These are phyloP conservation scores for Myriosclerotinia duriaeana DNA, from an alignment of 2,329 filamentous ascomycete species.

Conservation along the genomic window DNA sequence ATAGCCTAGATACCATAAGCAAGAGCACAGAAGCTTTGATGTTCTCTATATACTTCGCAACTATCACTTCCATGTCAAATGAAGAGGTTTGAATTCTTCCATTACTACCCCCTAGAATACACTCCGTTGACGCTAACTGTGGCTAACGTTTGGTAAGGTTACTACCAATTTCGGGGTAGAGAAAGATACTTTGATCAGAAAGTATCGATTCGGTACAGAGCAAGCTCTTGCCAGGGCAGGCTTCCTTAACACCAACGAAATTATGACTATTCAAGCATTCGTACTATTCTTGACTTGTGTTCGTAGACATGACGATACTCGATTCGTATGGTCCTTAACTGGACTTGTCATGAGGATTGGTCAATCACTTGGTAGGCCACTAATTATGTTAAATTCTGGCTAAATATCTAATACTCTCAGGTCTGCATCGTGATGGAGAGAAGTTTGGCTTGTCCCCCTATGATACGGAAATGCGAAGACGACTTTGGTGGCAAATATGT, in stretches of 20 bases:
- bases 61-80: constrained; percentile 46
- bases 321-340: constrained; percentile 55
- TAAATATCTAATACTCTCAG: constrained; percentile 12
- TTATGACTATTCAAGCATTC: constrained; percentile 55
- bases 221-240: constrained; percentile 55
- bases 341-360: constrained; percentile 59
- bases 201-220: constrained; percentile 55
- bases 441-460: constrained; percentile 57
- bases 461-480: constrained; percentile 58
- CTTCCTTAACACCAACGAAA: constrained; percentile 54
- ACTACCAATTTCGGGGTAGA: constrained; percentile 45
- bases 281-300: constrained; percentile 56
- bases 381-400: background rate
- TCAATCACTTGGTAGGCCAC: constrained; percentile 47
- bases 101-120: background rate
- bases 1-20: constrained; percentile 57
- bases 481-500: constrained; percentile 61
- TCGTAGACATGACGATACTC: constrained; percentile 47
- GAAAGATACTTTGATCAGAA: constrained; percentile 46
- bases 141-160: constrained; percentile 31
- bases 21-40: constrained; percentile 48
- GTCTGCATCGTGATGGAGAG: constrained; percentile 57
- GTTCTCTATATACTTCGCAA: constrained; percentile 58
- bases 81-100: constrained; percentile 35
- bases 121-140: constrained; percentile 23